These are phyloP conservation scores for Suillus subaureus DNA, from an alignment of 768 basidiomycete species.

Conservation along the genomic window DNA sequence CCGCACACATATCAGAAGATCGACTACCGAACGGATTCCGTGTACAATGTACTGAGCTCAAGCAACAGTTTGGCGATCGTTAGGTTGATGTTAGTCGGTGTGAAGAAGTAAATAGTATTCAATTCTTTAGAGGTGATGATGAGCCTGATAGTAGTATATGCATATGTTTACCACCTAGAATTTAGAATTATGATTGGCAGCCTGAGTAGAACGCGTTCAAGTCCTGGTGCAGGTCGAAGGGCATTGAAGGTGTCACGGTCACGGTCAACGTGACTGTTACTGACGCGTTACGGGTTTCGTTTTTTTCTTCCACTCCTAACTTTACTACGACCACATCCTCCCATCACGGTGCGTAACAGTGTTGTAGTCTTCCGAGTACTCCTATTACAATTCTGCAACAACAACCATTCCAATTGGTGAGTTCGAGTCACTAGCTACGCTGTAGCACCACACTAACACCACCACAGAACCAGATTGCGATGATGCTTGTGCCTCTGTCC, in stretches of 20 bases:
- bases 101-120: not conserved
- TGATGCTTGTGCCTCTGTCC: conserved; percentile 14
- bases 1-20: not conserved
- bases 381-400: not conserved
- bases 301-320: not conserved
- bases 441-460: not conserved
- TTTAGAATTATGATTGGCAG: not conserved
- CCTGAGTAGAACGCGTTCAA: not conserved
- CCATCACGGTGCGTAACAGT: not conserved
- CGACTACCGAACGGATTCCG: conserved; percentile 1
- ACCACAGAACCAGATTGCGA: not conserved
- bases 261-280: not conserved
- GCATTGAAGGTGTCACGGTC: not conserved
- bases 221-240: not conserved
- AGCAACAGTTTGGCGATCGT: not conserved
- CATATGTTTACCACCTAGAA: not conserved
- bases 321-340: not conserved
- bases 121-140: not conserved
- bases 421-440: not conserved
- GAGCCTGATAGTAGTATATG: not conserved
- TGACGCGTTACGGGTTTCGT: not conserved
- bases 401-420: not conserved
- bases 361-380: not conserved
- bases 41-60: conserved; percentile 1
- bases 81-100: not conserved